phyloP scores from a whole-genome alignment of 1,139 yeast species.

The Hansenula lynferdii region DNA sequence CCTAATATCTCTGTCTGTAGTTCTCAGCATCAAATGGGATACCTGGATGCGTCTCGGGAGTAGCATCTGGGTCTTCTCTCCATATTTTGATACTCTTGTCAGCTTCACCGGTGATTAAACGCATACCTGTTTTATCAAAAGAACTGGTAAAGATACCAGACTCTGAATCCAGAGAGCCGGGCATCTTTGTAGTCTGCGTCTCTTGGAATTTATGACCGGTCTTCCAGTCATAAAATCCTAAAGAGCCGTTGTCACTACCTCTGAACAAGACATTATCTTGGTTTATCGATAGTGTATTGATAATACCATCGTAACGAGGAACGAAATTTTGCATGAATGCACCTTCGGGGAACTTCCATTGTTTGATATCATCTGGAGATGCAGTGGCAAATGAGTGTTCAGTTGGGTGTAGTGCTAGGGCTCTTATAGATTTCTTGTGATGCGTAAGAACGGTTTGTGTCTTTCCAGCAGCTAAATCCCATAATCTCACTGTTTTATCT shows the following conservation, averaged over 20 bases:
- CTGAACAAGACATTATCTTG: conserved; percentile 67
- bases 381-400: conserved; percentile 80
- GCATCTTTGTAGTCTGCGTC: conserved; percentile 48
- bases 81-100: conserved; percentile 89
- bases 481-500: conserved; percentile 79
- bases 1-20: conserved; percentile 17
- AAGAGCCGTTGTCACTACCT: conserved; percentile 80
- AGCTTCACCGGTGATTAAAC: conserved; percentile 82
- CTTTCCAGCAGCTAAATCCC: conserved; percentile 76
- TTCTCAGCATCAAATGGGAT: conserved; percentile 39
- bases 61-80: conserved; percentile 50
- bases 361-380: conserved; percentile 72
- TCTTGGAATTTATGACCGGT: conserved; percentile 61
- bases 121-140: conserved; percentile 76
- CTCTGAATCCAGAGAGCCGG: conserved; percentile 68
- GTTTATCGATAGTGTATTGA: conserved; percentile 67
- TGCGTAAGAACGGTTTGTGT: conserved; percentile 65
- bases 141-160: conserved; percentile 66
- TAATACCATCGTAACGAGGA: conserved; percentile 45
- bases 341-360: conserved; percentile 84
- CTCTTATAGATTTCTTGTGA: conserved; percentile 78
- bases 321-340: conserved; percentile 52
- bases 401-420: conserved; percentile 62
- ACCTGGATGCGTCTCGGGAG: conserved; percentile 42
- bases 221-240: conserved; percentile 76